Evolutionary conservation across 768 basidiomycete genomes (phyloP).

Genomic region (Tricholoma sp.): DNA sequence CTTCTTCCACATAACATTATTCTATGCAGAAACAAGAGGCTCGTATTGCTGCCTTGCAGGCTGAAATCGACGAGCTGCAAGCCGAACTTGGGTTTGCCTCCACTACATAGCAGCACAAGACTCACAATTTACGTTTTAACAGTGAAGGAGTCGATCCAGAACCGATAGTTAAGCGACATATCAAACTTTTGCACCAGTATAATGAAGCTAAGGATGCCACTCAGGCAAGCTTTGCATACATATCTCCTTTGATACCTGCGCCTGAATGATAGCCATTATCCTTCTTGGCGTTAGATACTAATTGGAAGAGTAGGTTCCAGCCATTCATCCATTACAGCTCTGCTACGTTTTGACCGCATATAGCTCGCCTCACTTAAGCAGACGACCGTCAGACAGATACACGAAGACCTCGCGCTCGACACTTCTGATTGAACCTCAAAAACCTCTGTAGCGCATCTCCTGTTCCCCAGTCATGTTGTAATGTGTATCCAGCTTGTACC

Average conservation of each 20-base stretch:
- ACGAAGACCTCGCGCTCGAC: constrained; percentile 63
- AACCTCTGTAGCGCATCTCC: neutral
- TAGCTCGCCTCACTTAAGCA: constrained; percentile 71
- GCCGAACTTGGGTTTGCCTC: constrained; percentile 22
- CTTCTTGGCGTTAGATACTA: constrained; percentile 45
- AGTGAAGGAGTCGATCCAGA: constrained; percentile 23
- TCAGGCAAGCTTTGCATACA: constrained; percentile 41
- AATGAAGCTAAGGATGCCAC: constrained; percentile 83
- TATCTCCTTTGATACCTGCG: constrained; percentile 1
- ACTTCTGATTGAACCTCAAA: constrained; percentile 41
- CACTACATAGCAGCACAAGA: neutral
- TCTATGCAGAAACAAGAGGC: constrained; percentile 21
- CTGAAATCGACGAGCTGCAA: constrained; percentile 23
- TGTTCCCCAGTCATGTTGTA: constrained; percentile 7
- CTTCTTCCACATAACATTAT: neutral
- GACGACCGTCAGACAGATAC: constrained; percentile 69
- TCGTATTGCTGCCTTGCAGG: constrained; percentile 19
- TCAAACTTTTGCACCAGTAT: constrained; percentile 67
- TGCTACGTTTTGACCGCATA: constrained; percentile 1
- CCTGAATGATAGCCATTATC: neutral
- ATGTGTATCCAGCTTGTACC: constrained; percentile 45
- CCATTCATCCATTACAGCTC: neutral
- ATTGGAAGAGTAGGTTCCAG: constrained; percentile 60
- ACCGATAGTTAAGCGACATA: constrained; percentile 50
- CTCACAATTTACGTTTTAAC: neutral